Evolutionary conservation across 331 rosid genomes (phyloP).

Genomic region (Acacia pycnantha): DNA sequence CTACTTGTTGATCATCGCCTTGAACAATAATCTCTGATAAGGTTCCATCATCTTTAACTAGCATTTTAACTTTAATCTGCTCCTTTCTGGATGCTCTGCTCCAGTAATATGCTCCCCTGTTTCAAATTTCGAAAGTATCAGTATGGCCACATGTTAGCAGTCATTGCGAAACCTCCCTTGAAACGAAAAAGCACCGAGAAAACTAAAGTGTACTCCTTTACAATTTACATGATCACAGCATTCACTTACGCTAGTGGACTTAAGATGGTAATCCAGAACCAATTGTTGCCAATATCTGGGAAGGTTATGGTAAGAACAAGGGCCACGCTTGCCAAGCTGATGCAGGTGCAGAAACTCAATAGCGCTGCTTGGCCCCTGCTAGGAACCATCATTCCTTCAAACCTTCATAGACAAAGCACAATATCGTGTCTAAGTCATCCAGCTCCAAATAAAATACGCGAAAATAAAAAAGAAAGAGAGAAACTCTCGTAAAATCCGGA

Average conservation of each 20-base stretch:
- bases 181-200: neutral
- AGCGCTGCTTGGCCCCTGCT: constrained; percentile 70
- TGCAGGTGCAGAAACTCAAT: constrained; percentile 73
- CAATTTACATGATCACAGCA: neutral
- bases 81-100: constrained; percentile 64
- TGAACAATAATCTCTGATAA: constrained; percentile 56
- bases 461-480: neutral
- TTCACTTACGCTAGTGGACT: constrained; percentile 84
- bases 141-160: neutral
- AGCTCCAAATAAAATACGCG: neutral
- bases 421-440: neutral
- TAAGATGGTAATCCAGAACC: constrained; percentile 72
- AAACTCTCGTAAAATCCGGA: neutral
- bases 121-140: neutral
- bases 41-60: constrained; percentile 43
- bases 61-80: constrained; percentile 66
- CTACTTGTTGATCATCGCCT: constrained; percentile 77
- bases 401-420: constrained; percentile 36
- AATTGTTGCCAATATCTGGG: constrained; percentile 77
- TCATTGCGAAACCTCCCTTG: neutral
- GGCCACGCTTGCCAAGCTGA: constrained; percentile 74
- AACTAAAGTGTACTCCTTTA: too few species aligned
- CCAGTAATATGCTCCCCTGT: constrained; percentile 72
- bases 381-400: constrained; percentile 71
- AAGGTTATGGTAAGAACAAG: constrained; percentile 79